Percentiles rank a stretch among this genome's conserved stretches.
phyloP scores from a whole-genome alignment of 2,329 filamentous ascomycete genomes.

The Knufia petricola region DNA sequence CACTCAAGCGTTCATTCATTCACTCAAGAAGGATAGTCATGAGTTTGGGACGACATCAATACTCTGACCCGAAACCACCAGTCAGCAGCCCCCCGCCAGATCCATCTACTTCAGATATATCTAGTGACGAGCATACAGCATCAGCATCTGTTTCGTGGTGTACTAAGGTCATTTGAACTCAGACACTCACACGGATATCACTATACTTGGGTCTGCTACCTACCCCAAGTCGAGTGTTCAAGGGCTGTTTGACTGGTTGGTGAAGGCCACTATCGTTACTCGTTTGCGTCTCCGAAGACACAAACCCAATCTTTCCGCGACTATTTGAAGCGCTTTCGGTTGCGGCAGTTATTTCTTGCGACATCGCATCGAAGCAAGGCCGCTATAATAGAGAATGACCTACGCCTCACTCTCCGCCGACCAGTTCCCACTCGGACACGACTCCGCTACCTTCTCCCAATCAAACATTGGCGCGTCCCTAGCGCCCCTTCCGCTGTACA shows the following conservation, averaged over 20 bases:
- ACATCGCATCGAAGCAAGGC: background rate
- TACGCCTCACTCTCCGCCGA: background rate
- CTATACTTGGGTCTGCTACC: background rate
- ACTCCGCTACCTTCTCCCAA: background rate
- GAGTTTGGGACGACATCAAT: conserved; percentile 6
- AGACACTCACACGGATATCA: background rate
- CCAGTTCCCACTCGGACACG: conserved; percentile 4
- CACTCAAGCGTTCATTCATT: conserved; percentile 3
- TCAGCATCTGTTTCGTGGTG: conserved; percentile 1
- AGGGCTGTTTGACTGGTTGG: conserved; percentile 8
- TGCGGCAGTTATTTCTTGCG: background rate
- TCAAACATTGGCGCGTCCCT: background rate
- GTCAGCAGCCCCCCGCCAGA: conserved; percentile 5
- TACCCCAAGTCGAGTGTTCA: conserved; percentile 5
- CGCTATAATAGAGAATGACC: conserved; percentile 2
- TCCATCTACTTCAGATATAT: background rate
- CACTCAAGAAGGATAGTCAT: conserved; percentile 5
- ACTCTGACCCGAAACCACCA: conserved; percentile 7
- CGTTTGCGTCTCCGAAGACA: background rate
- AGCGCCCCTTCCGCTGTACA: background rate
- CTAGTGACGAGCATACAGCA: conserved; percentile 2
- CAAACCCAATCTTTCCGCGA: background rate
- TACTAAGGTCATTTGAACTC: background rate
- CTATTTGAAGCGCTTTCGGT: background rate
- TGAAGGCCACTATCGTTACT: conserved; percentile 4